These are phyloP conservation scores for Pseudomonodictys pantanalensis DNA, from an alignment of 495 filamentous ascomycete species.

Conservation along the genomic window DNA sequence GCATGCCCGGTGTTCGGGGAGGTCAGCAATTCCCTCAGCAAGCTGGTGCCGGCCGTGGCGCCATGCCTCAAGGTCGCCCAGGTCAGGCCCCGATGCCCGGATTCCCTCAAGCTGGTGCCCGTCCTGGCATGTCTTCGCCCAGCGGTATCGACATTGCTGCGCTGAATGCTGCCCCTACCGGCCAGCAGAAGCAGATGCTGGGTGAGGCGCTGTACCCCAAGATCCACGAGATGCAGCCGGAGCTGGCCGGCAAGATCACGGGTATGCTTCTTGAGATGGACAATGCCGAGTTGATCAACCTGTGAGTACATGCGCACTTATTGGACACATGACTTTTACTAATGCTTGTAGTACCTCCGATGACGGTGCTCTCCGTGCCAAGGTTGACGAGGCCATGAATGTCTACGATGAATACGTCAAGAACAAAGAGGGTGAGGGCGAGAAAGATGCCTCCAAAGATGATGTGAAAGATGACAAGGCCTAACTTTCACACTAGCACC, in stretches of 20 bases:
- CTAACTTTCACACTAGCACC: constrained; percentile 5
- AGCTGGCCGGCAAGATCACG: constrained; percentile 97
- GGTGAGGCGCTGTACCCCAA: constrained; percentile 97
- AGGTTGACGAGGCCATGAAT: constrained; percentile 93
- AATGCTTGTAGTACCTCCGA: constrained; percentile 72
- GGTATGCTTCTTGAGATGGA: constrained; percentile 99
- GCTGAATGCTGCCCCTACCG: constrained; percentile 55
- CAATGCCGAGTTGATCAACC: constrained; percentile 81
- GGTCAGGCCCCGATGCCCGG: constrained; percentile 24
- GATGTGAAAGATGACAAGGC: constrained; percentile 33
- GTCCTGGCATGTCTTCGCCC: constrained; percentile 34
- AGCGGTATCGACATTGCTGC: constrained; percentile 45
- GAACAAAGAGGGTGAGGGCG: constrained; percentile 54
- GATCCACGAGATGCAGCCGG: constrained; percentile 88
- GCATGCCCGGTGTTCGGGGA: constrained; percentile 65
- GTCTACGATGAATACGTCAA: constrained; percentile 99
- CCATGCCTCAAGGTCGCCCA: constrained; percentile 19
- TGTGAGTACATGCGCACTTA: constrained; percentile 65
- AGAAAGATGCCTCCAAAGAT: constrained; percentile 26
- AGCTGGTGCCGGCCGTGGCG: constrained; percentile 22
- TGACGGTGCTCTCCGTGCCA: constrained; percentile 80
- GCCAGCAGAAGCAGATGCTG: constrained; percentile 95
- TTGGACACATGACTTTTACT: constrained; percentile 30
- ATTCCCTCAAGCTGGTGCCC: constrained; percentile 58
- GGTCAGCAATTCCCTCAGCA: constrained; percentile 29